Conservation (phyloP, 2,329 filamentous ascomycete species). For the Zymoseptoria pseudotritici region DNA sequence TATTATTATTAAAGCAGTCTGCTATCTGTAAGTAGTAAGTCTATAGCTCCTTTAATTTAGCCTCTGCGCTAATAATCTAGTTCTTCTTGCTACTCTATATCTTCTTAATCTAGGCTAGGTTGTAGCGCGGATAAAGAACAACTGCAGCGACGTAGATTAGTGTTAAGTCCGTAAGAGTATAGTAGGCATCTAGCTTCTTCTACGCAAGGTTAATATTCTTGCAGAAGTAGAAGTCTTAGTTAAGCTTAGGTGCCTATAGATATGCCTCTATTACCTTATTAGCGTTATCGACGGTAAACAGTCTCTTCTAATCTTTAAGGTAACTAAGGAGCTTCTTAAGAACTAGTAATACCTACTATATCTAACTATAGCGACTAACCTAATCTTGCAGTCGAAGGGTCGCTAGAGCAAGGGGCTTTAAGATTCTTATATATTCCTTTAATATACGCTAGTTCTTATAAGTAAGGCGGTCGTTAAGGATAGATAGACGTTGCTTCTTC, state of each 20-base stretch:
- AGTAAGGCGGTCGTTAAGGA: too few species aligned
- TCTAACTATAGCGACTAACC: neutral
- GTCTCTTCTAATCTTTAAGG: neutral
- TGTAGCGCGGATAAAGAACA: conserved; percentile 2
- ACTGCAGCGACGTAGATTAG: neutral
- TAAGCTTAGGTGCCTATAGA: neutral
- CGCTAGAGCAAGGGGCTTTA: too few species aligned
- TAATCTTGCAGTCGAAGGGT: neutral
- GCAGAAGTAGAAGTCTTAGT: neutral
- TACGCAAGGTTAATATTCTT: conserved; percentile 1
- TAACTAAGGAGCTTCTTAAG: neutral
- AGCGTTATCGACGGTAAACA: neutral
- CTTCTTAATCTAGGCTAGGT: neutral
- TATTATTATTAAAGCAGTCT: too few species aligned
- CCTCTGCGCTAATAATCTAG: neutral
- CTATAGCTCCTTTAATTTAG: neutral
- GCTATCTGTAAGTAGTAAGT: neutral
- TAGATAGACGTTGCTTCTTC: too few species aligned
- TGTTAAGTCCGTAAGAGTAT: neutral
- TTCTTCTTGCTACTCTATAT: neutral
- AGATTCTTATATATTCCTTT: too few species aligned
- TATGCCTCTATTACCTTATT: too few species aligned
- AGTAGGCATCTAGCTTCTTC: conserved; percentile 4
- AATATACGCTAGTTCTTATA: too few species aligned
- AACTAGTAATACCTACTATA: neutral